Evolutionary conservation across 441 rosid genomes (phyloP), one percentile per base, ranked within the genome.

Genomic region (Pelargonium australe): DNA sequence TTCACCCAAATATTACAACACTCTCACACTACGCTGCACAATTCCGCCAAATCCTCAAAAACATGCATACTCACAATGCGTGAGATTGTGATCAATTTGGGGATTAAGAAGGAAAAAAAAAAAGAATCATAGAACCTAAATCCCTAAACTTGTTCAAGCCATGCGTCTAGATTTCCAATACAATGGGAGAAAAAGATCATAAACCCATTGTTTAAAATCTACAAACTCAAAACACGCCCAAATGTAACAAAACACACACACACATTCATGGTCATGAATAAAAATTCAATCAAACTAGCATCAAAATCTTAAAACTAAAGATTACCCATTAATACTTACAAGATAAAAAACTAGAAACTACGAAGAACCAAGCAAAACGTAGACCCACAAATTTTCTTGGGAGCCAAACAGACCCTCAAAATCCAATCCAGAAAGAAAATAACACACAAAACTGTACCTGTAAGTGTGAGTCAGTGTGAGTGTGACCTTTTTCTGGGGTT

Each of bases 391-490:
- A 34, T 34, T 34, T 34, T 34, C 40, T 34, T 34, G 40, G 40
- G 40, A 34, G 1, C 40, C 40, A 34, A 34, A 34, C 40, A 34
- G 40, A 34, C 4, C 40, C 40, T 34, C 7, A 34, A 34, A 34
- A 34, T 6, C 40, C 40, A 34, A 34, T 6, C 40, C 40, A 34
- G 40, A 34, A 34, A 34, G 40, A 34, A 34, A 34, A 34, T 34
- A 5, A 34, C 40, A 34, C 40, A 34, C 7, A 34, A 34, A 19
- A 17, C 63, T 58, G 20, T 58, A 20, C 63, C 63, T 58, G 31
- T 9, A 58, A 8, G 31, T 17, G 63, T 58, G 63, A 58, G 63
- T 8, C 63, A 20, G 63, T 58, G 63, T 58, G 63, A 58, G 63
- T 58, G 63, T 19, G 7, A 34, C 40, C 40, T 34, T 34, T 34